Percentiles rank a stretch among this genome's conserved stretches.
These are phyloP conservation scores for Pogostemon cablin DNA, from an alignment of 257 asterid species.

Conservation along the genomic window DNA sequence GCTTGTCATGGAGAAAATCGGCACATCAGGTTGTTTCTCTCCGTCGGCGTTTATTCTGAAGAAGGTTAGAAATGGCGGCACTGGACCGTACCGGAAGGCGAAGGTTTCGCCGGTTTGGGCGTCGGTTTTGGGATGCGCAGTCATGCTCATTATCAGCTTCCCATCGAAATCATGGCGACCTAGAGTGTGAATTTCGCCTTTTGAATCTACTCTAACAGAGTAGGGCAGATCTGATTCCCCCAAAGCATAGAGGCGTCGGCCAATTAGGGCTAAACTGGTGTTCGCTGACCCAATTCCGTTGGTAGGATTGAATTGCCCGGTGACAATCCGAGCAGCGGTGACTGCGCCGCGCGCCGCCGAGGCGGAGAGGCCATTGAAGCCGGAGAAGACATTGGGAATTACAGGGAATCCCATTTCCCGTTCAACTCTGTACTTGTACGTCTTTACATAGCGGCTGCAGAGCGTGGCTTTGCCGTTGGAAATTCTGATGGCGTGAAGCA, in stretches of 20 bases:
- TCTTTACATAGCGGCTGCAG: constrained; percentile 74
- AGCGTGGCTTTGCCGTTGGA: constrained; percentile 55
- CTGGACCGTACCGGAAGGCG: constrained; percentile 71
- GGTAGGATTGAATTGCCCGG: constrained; percentile 53
- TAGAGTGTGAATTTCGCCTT: constrained; percentile 66
- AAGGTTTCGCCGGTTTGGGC: constrained; percentile 61
- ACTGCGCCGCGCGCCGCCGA: constrained; percentile 62
- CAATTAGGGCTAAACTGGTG: constrained; percentile 63
- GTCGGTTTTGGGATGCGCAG: constrained; percentile 83
- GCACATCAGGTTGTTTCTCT: constrained; percentile 58
- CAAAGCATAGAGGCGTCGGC: constrained; percentile 61
- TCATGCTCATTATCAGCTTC: constrained; percentile 57
- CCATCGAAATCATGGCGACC: constrained; percentile 72
- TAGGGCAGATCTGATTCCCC: constrained; percentile 87
- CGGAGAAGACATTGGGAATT: constrained; percentile 64
- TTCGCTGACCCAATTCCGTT: constrained; percentile 73
- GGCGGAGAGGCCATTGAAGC: constrained; percentile 60
- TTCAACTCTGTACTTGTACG: constrained; percentile 61
- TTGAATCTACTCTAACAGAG: constrained; percentile 37
- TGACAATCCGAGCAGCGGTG: constrained; percentile 47
- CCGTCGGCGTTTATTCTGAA: constrained; percentile 58
- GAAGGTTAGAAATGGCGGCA: constrained; percentile 64
- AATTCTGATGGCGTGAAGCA: constrained; percentile 71
- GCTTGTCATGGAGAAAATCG: constrained; percentile 66
- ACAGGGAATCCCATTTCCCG: constrained; percentile 48